Evolutionary conservation across 148 eudicot species (phyloP).

Genomic region (Limonium bicolor): DNA sequence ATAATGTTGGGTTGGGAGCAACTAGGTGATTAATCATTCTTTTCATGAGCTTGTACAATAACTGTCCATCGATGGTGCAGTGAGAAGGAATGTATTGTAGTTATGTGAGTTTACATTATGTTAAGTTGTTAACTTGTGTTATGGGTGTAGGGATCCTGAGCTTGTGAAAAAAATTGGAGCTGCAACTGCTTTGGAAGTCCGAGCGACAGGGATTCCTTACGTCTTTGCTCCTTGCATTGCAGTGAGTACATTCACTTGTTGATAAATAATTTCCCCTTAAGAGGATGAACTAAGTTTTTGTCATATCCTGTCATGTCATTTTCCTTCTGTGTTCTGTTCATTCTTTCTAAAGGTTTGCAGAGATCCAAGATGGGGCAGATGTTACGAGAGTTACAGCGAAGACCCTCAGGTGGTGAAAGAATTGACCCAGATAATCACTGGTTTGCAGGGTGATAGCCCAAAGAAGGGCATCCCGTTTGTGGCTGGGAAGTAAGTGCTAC

Average conservation of each 20-base stretch:
- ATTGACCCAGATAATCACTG: slow-evolving; percentile 2
- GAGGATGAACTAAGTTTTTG: too few species aligned
- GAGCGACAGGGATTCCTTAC: slow-evolving; percentile 5
- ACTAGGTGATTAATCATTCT: slow-evolving; percentile 56
- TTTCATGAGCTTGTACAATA: too few species aligned
- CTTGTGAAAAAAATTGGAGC: slow-evolving; percentile 3
- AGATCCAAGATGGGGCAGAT: slow-evolving; percentile 8
- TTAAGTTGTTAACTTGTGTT: too few species aligned
- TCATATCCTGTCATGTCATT: too few species aligned
- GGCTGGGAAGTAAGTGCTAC: slow-evolving; percentile 1
- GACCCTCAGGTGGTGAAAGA: slow-evolving; percentile 1
- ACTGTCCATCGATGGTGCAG: too few species aligned
- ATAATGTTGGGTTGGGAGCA: slow-evolving; percentile 73
- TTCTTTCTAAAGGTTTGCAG: slow-evolving; percentile 3
- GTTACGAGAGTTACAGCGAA: slow-evolving; percentile 4
- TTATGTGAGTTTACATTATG: too few species aligned
- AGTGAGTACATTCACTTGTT: neutral
- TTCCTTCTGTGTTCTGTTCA: too few species aligned
- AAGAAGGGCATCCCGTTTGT: neutral
- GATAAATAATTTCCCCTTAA: too few species aligned
- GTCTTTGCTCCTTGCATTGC: slow-evolving; percentile 7
- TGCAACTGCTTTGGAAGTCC: slow-evolving; percentile 3
- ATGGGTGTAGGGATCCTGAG: too few species aligned
- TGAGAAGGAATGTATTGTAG: too few species aligned
- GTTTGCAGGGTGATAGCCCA: slow-evolving; percentile 3